Evolutionary conservation across 805 yeast genomes (phyloP).

Genomic region (Lipomyces sp.): DNA sequence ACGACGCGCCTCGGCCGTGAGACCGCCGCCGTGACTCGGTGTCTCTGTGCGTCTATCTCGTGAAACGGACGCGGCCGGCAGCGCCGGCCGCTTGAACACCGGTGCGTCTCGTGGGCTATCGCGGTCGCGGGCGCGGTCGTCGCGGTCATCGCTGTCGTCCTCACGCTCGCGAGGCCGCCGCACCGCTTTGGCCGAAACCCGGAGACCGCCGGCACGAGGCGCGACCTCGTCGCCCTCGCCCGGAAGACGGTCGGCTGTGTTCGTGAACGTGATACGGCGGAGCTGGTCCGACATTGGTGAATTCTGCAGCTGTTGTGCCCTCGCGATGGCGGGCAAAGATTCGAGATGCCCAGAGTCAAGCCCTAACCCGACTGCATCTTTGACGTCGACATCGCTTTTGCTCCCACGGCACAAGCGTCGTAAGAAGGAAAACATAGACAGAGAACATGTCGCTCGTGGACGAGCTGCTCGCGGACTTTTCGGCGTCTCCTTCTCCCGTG

Average conservation of each 20-base stretch:
- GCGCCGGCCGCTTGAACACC: constrained; percentile 12
- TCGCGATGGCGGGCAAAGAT: no score
- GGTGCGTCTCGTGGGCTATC: constrained; percentile 11
- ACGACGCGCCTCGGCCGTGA: constrained; percentile 20
- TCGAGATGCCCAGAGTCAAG: no score
- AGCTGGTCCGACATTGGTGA: constrained; percentile 4
- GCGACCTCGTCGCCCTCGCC: constrained; percentile 9
- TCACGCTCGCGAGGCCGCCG: not conserved
- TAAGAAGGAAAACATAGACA: no score
- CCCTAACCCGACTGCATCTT: no score
- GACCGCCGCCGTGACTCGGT: constrained; percentile 23
- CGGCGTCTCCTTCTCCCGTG: constrained; percentile 19
- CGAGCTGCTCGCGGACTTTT: constrained; percentile 42
- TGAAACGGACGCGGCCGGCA: constrained; percentile 8
- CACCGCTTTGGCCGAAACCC: no score
- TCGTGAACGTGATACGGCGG: constrained; percentile 16
- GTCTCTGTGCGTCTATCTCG: constrained; percentile 20
- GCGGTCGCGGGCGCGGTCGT: not conserved
- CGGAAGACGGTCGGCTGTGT: constrained; percentile 14
- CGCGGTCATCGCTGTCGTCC: constrained; percentile 1
- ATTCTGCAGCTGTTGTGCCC: not conserved
- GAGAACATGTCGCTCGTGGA: constrained; percentile 40
- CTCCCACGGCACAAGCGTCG: no score
- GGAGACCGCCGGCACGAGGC: constrained; percentile 16
- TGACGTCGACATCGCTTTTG: no score